Percentiles rank a stretch among this genome's conserved stretches.
Evolutionary conservation across 306 rosid genomes (phyloP).

Genomic region (Hippophae rhamnoides): DNA sequence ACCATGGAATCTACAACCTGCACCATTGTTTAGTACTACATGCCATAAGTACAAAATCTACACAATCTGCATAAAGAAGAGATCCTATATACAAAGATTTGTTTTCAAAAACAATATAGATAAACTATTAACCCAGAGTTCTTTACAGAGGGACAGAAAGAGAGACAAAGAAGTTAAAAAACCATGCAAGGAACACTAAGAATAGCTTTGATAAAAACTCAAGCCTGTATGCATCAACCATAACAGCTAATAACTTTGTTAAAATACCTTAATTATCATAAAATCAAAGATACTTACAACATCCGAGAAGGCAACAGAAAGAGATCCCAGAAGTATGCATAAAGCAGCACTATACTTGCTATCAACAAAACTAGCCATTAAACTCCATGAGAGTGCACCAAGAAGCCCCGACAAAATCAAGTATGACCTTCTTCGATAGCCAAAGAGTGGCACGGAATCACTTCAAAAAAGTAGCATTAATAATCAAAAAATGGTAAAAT

Average conservation of each 20-base stretch:
- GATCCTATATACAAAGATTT: background rate
- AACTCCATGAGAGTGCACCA: constrained; percentile 91
- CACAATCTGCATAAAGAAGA: constrained; percentile 2
- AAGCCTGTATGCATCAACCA: background rate
- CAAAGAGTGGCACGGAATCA: constrained; percentile 94
- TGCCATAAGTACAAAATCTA: no score
- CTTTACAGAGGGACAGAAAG: background rate
- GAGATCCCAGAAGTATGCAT: constrained; percentile 90
- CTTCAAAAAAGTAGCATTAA: constrained; percentile 33
- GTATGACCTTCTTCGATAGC: constrained; percentile 93
- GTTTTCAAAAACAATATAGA: background rate
- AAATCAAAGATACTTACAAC: constrained; percentile 57
- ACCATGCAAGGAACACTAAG: no score
- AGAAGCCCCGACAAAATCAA: constrained; percentile 90
- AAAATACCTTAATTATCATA: background rate
- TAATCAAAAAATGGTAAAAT: background rate
- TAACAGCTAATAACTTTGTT: background rate
- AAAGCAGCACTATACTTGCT: constrained; percentile 73
- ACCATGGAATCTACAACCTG: constrained; percentile 99
- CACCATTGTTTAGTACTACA: constrained; percentile 12
- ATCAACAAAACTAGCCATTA: constrained; percentile 80
- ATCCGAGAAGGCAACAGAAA: constrained; percentile 98
- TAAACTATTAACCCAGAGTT: no score
- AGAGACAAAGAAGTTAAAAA: background rate
- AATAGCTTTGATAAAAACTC: background rate